A percentile compares a stretch with the other conserved stretches of the same genome.
Conservation (phyloP, 164 flowering plant genomes). For the Annona cherimola region DNA sequence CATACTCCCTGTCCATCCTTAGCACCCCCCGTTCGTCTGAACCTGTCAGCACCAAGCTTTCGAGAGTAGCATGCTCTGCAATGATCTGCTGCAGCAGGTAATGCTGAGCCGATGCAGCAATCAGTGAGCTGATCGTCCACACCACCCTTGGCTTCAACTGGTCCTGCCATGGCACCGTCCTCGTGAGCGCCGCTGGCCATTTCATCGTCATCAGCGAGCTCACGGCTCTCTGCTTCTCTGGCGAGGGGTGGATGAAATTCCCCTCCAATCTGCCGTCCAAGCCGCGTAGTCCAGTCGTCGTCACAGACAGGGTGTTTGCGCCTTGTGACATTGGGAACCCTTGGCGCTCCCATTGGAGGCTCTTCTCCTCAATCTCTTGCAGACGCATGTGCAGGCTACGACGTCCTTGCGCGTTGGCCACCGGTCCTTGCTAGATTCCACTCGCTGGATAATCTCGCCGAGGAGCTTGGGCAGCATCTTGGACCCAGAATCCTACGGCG, state of each 20-base stretch:
- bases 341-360: conserved; percentile 87
- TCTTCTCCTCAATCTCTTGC: conserved; percentile 77
- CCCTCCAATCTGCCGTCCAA: conserved; percentile 77
- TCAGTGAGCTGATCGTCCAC: too few relatives aligned
- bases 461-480: conserved; percentile 71
- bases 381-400: conserved; percentile 78
- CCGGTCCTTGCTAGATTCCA: conserved; percentile 54
- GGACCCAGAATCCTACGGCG: conserved; percentile 37
- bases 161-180: conserved; percentile 84
- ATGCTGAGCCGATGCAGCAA: too few relatives aligned
- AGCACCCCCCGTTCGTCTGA: too few relatives aligned
- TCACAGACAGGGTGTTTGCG: conserved; percentile 42
- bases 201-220: conserved; percentile 78
- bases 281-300: conserved; percentile 78
- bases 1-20: too few relatives aligned
- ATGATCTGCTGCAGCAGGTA: too few relatives aligned
- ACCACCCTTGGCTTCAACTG: conserved; percentile 92
- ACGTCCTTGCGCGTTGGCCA: conserved; percentile 74
- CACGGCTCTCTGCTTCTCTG: conserved; percentile 55
- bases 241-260: conserved; percentile 52
- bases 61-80: too few relatives aligned
- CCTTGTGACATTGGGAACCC: conserved; percentile 87
- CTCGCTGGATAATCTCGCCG: conserved; percentile 60
- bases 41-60: too few relatives aligned
- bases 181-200: conserved; percentile 38